Conservation (phyloP, 164 flowering plant genomes). For the Warburgia ugandensis region DNA sequence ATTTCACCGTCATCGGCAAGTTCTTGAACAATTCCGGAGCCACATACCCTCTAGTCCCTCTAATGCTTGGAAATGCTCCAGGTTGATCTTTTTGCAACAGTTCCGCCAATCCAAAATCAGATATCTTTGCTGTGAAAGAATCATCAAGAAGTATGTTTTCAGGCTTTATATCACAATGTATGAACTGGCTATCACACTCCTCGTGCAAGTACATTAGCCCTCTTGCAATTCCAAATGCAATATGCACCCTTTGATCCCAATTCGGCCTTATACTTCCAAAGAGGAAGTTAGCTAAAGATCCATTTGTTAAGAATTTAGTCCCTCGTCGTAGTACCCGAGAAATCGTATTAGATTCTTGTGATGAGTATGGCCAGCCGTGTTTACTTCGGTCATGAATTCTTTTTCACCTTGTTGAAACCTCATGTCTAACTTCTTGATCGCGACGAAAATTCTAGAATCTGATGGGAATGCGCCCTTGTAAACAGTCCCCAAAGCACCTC, state of each 20-base stretch:
- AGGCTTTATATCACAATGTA: too few species aligned
- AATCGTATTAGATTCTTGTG: neutral
- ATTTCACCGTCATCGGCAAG: neutral
- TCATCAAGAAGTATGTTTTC: slow-evolving; percentile 2
- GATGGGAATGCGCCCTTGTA: neutral
- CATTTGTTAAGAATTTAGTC: neutral
- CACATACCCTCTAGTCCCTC: slow-evolving; percentile 14
- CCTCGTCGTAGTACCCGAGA: neutral
- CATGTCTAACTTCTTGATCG: too few species aligned
- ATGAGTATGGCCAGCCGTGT: neutral
- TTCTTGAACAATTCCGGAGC: slow-evolving; percentile 12
- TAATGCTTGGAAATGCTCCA: neutral
- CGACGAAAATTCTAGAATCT: neutral
- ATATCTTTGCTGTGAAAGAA: neutral
- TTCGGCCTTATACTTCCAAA: neutral
- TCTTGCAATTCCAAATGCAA: neutral
- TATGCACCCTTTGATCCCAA: neutral
- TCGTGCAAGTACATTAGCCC: too few species aligned
- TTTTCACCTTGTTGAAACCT: neutral
- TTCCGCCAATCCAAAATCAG: too few species aligned
- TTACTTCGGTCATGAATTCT: neutral
- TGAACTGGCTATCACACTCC: too few species aligned
- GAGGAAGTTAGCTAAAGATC: neutral
- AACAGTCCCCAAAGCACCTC: neutral
- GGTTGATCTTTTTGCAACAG: neutral